phyloP scores from a whole-genome alignment of 176 grass and related monocot species.

The Lolium rigidum region DNA sequence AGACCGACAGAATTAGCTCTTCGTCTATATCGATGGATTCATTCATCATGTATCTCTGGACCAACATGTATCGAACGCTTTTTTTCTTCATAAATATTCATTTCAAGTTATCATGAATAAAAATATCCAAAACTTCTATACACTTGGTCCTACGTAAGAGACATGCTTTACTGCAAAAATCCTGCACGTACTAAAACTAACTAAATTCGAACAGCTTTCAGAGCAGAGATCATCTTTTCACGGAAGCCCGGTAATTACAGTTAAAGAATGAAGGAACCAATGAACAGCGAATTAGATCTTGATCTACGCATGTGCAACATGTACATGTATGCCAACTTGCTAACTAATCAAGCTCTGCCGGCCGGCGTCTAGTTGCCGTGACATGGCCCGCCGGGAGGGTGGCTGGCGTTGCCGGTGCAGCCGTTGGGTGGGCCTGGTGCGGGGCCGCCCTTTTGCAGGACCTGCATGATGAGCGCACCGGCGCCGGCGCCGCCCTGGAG shows the following conservation, averaged over 20 bases:
- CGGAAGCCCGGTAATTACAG: neutral
- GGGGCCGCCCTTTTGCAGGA: neutral
- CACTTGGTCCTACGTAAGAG: neutral
- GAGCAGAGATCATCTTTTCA: neutral
- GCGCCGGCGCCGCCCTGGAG: neutral
- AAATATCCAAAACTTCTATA: neutral
- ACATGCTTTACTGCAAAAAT: neutral
- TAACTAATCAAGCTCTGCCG: neutral
- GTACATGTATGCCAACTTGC: neutral
- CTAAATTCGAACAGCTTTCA: neutral
- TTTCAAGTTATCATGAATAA: neutral
- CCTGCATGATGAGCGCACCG: constrained; percentile 10
- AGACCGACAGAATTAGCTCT: neutral
- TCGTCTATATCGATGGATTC: neutral
- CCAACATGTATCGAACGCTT: neutral
- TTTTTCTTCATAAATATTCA: neutral
- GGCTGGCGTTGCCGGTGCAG: neutral
- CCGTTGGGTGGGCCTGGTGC: neutral
- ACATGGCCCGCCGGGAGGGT: neutral
- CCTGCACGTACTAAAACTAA: neutral
- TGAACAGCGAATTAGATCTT: neutral
- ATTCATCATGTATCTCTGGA: neutral
- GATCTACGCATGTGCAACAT: neutral
- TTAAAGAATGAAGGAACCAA: neutral
- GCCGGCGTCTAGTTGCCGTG: neutral